Conservation (phyloP, 768 basidiomycete species). For the Asterophora parasitica region DNA sequence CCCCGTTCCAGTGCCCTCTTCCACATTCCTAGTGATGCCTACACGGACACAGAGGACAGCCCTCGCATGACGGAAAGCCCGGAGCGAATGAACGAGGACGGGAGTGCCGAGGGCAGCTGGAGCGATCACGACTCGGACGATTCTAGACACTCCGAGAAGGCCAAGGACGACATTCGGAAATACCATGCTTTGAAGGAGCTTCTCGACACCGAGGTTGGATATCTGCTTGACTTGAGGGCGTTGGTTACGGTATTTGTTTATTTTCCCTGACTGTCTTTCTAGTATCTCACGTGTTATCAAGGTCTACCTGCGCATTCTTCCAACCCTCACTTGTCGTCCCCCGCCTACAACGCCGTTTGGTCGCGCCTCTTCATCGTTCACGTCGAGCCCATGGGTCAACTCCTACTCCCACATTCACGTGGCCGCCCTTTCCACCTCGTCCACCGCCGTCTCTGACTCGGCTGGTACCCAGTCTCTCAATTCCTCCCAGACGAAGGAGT, state of each 20-base stretch:
- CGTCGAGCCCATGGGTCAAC: conserved; percentile 41
- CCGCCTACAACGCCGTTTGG: conserved; percentile 34
- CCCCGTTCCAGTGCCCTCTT: conserved; percentile 27
- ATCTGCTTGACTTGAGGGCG: conserved; percentile 71
- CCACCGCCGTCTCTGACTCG: conserved; percentile 22
- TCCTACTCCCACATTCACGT: conserved; percentile 35
- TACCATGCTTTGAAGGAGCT: conserved; percentile 84
- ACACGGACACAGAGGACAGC: conserved; percentile 26
- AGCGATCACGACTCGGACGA: conserved; percentile 25
- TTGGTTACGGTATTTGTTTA: conserved; percentile 60
- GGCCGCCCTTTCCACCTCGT: conserved; percentile 20
- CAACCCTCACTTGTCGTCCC: conserved; percentile 40
- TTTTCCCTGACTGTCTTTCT: background rate
- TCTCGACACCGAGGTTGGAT: conserved; percentile 78
- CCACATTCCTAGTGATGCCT: conserved; percentile 25
- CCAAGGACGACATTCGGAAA: conserved; percentile 44
- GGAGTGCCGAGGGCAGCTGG: conserved; percentile 22
- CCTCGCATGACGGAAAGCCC: conserved; percentile 13
- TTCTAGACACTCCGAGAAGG: conserved; percentile 26
- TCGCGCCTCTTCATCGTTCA: conserved; percentile 38
- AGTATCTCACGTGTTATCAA: conserved; percentile 21
- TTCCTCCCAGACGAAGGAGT: conserved; percentile 19
- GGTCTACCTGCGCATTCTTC: conserved; percentile 63
- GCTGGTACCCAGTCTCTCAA: conserved; percentile 16
- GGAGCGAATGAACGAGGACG: conserved; percentile 16